Conservation (phyloP, 495 filamentous ascomycete species). For the Glarea lozoyensis region DNA sequence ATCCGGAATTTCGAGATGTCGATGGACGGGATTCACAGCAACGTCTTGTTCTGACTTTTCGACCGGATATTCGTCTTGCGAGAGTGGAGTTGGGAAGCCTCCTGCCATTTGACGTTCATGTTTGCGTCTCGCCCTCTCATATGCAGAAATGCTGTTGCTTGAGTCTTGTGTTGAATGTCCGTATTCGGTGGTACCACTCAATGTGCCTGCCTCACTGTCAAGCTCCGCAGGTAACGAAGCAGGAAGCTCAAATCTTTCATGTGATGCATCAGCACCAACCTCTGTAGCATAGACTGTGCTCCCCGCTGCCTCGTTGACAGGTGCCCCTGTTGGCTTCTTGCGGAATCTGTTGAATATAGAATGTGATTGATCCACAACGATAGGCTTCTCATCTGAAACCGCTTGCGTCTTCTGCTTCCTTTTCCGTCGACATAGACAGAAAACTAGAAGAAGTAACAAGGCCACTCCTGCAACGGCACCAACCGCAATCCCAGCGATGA, state of each 20-base stretch:
- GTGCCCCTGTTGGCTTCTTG: neutral
- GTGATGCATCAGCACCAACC: conserved; percentile 35
- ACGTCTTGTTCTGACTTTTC: conserved; percentile 31
- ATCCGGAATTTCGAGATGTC: conserved; percentile 20
- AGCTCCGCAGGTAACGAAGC: conserved; percentile 38
- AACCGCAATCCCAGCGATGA: conserved; percentile 34
- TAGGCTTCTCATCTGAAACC: conserved; percentile 5
- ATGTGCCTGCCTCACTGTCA: conserved; percentile 28
- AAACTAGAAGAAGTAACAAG: neutral
- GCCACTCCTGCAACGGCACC: conserved; percentile 19
- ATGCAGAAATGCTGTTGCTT: conserved; percentile 27
- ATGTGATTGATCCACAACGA: neutral
- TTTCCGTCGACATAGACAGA: conserved; percentile 2
- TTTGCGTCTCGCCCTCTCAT: conserved; percentile 35
- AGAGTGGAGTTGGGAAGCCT: conserved; percentile 20
- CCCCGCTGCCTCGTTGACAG: conserved; percentile 10
- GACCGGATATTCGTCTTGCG: conserved; percentile 11
- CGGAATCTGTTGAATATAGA: conserved; percentile 9
- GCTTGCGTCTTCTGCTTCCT: neutral
- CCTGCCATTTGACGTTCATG: conserved; percentile 29
- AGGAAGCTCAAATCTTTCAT: conserved; percentile 41
- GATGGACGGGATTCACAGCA: conserved; percentile 28
- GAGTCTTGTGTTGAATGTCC: conserved; percentile 19
- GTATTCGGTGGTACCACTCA: conserved; percentile 28
- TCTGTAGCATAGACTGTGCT: conserved; percentile 26